Percentiles rank a stretch among this genome's conserved stretches.
These are phyloP conservation scores for Aspergillus sp. DNA, from an alignment of 2,329 filamentous ascomycete species.

Conservation along the genomic window DNA sequence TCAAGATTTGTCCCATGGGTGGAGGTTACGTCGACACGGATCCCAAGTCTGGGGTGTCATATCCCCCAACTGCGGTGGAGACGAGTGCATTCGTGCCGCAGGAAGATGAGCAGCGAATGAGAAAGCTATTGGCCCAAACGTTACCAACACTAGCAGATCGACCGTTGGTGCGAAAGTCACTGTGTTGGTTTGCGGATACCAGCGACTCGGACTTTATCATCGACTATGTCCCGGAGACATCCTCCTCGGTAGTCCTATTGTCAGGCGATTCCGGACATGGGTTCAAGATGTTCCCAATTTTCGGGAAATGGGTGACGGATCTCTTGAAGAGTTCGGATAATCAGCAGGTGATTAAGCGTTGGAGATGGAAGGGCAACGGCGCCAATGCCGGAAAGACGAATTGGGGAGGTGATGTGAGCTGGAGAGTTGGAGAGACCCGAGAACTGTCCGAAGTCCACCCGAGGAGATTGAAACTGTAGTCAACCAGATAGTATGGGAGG, in stretches of 20 bases:
- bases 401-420: constrained; percentile 49
- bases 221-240: constrained; percentile 55
- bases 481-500: background rate
- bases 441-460: constrained; percentile 25
- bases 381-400: constrained; percentile 24
- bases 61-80: constrained; percentile 39
- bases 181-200: constrained; percentile 67
- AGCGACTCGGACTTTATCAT: constrained; percentile 60
- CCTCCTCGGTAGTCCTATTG: constrained; percentile 49
- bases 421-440: constrained; percentile 43
- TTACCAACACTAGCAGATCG: constrained; percentile 54
- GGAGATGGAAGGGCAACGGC: constrained; percentile 52
- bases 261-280: constrained; percentile 62
- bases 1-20: constrained; percentile 62
- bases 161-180: constrained; percentile 54
- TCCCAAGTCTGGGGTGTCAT: constrained; percentile 37
- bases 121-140: constrained; percentile 51
- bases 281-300: constrained; percentile 62
- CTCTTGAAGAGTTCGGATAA: constrained; percentile 43
- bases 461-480: constrained; percentile 20
- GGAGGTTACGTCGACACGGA: constrained; percentile 57
- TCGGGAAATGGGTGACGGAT: constrained; percentile 55
- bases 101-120: constrained; percentile 53
- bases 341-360: constrained; percentile 46
- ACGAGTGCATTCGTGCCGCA: constrained; percentile 51